A percentile compares a stretch with the other conserved stretches of the same genome.
These are phyloP conservation scores for Lippia alba DNA, from an alignment of 305 asterid genomes.

Conservation along the genomic window DNA sequence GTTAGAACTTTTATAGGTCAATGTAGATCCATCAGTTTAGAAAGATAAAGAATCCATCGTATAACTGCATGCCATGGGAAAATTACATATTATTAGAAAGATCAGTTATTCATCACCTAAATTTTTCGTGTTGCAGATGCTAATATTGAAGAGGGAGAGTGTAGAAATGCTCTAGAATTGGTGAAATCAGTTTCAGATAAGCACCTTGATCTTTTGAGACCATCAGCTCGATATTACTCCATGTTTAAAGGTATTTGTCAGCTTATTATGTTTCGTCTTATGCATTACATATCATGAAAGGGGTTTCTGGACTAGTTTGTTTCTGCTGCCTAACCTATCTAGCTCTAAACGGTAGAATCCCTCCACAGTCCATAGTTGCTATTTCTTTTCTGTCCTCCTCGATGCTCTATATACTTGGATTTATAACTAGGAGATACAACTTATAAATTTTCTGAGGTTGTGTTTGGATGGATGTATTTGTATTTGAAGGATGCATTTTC, in stretches of 20 bases:
- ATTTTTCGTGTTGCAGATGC: constrained; percentile 66
- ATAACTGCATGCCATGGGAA: background rate
- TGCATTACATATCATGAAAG: constrained; percentile 1
- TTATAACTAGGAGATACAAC: too few species aligned
- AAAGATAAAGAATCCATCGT: background rate
- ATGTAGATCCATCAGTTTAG: constrained; percentile 14
- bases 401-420: too few species aligned
- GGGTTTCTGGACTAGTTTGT: background rate
- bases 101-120: constrained; percentile 4
- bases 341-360: background rate
- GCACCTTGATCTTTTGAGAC: constrained; percentile 92
- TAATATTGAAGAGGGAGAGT: constrained; percentile 67
- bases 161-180: constrained; percentile 68
- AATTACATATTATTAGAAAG: constrained; percentile 9
- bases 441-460: too few species aligned
- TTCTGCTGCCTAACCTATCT: background rate
- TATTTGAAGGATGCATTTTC: too few species aligned
- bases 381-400: too few species aligned
- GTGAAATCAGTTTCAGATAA: constrained; percentile 77
- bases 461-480: too few species aligned
- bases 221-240: constrained; percentile 82
- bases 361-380: too few species aligned
- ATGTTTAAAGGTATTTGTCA: constrained; percentile 66
- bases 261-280: constrained; percentile 34
- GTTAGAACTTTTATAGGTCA: background rate